Evolutionary conservation across 768 basidiomycete genomes (phyloP).

Genomic region (Suillus occidentalis): DNA sequence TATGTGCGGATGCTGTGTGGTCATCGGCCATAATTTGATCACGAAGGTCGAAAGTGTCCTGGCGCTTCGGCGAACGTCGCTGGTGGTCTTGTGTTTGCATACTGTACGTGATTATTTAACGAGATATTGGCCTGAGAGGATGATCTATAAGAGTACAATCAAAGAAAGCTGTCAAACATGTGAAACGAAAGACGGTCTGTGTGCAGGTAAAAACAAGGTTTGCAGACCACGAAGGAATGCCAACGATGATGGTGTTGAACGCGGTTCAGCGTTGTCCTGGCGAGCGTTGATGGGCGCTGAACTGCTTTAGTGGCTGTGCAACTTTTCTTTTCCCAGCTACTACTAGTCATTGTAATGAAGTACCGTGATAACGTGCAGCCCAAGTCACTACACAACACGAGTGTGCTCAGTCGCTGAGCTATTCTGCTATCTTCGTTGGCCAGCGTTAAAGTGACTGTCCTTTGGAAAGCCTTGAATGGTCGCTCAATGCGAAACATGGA

Average conservation of each 20-base stretch:
- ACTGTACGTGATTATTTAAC: neutral
- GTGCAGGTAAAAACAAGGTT: neutral
- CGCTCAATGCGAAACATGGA: too few species aligned
- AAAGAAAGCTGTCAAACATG: neutral
- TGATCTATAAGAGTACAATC: neutral
- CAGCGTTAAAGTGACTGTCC: too few species aligned
- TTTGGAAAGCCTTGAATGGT: too few species aligned
- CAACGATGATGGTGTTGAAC: neutral
- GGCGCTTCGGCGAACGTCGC: conserved; percentile 32
- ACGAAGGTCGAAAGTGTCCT: conserved; percentile 74
- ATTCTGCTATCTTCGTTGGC: too few species aligned
- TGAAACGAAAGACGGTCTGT: neutral
- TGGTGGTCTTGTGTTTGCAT: conserved; percentile 32
- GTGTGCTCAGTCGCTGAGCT: too few species aligned
- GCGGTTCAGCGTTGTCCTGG: neutral
- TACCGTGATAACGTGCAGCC: too few species aligned
- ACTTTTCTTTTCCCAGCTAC: neutral
- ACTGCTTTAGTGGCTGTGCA: conserved; percentile 3
- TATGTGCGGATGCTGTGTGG: conserved; percentile 43
- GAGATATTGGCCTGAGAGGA: conserved; percentile 1
- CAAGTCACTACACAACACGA: too few species aligned
- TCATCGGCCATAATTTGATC: conserved; percentile 59
- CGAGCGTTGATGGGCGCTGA: neutral
- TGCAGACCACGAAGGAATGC: neutral
- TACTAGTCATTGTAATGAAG: too few species aligned